Base-by-base conservation (phyloP, 768 basidiomycete species). In the Leccinum pellstonianum region DNA sequence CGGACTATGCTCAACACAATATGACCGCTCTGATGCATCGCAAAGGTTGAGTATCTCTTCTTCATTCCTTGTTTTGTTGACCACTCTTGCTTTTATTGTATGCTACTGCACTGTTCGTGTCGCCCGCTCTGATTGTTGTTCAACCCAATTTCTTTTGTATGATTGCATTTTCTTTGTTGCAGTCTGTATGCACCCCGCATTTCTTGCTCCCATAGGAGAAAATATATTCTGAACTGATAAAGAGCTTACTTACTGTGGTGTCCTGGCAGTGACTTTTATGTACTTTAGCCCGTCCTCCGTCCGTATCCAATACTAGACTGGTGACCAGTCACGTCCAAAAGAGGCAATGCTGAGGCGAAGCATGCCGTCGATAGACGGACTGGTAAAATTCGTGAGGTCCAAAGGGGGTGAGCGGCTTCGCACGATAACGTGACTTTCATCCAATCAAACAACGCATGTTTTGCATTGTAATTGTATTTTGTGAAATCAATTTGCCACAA, bases 1-100 rank as follows among this genome's bases (percentile, higher is more conserved):
- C 73, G 31, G 70, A 74, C 47, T 74, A 66, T 55, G 56, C 61
- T 8, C 70, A 64, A 51, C 68, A 66, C 62, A 70, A 61, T 59
- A 62, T 78, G 27, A 63, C 59, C 23, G 23, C 23, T 25, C 55
- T 70, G 57, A 63, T 70, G 62, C 72, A 72, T 27, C 62, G 68
- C 54, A 70, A 73, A 58, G 61, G 60, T 33, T 73, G 60, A 66
- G 46, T 43, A 43, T 33, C 17, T 50, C n/a, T 33, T 23, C 41
- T 19, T 43, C 38, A 25, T 51, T 55, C n/a, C 10, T 57, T 46
- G 37, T 58, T 54, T 57, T 58, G 59, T 41, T 59, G 14, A 46
- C 35, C 3, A 37, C 23, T 41, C 43, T 49, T 59, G 37, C 21
- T 58, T n/a, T 46, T 52, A 43, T 35, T 55, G 52, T 60, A 54